Evolutionary conservation across 306 rosid genomes (phyloP).

Genomic region (Senna tora): DNA sequence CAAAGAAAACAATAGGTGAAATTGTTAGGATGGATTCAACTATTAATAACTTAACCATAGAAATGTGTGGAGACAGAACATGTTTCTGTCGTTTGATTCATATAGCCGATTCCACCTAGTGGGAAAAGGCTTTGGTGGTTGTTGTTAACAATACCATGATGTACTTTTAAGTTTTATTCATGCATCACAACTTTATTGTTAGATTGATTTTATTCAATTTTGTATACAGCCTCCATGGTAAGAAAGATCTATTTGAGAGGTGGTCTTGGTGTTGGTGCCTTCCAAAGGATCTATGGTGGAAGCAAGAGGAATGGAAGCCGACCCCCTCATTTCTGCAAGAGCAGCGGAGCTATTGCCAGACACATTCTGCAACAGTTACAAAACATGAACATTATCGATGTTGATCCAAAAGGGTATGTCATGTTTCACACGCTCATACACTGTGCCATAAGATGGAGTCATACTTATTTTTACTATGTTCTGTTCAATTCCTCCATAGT

Average conservation of each 20-base stretch:
- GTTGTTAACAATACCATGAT: not conserved
- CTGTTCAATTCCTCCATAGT: not conserved
- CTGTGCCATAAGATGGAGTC: not conserved
- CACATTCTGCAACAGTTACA: slow-evolving; percentile 68
- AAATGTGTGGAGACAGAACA: no score
- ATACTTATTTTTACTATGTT: not conserved
- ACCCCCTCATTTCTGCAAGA: slow-evolving; percentile 73
- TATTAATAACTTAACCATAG: no score
- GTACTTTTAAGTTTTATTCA: not conserved
- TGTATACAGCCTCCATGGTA: slow-evolving; percentile 67
- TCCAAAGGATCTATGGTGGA: slow-evolving; percentile 72
- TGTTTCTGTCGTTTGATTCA: no score
- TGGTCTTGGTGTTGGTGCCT: slow-evolving; percentile 79
- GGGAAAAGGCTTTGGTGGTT: no score
- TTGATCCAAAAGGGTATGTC: slow-evolving; percentile 64
- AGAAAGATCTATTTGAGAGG: slow-evolving; percentile 78
- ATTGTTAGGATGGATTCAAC: no score
- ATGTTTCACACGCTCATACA: not conserved
- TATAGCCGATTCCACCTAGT: no score
- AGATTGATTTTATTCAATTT: not conserved
- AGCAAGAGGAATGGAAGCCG: slow-evolving; percentile 78
- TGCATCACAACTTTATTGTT: not conserved
- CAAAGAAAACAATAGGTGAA: no score
- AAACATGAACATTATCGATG: slow-evolving; percentile 52
- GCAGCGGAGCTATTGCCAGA: slow-evolving; percentile 71